Evolutionary conservation across 352 stramenopile species (phyloP).

Genomic region (Globisporangium apiculatum): DNA sequence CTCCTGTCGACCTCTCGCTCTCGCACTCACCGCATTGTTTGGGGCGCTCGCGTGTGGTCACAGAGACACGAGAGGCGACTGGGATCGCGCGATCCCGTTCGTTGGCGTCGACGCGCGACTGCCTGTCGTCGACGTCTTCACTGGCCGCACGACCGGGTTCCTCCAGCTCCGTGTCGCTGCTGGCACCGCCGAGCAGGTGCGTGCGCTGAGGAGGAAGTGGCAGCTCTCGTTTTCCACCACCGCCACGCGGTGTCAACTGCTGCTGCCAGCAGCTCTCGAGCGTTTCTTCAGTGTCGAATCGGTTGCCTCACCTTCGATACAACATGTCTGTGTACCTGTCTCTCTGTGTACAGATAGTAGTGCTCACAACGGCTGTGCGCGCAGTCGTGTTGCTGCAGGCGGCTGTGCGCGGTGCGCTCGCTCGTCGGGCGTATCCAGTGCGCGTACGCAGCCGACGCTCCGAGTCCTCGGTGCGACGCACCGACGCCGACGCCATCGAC

Average conservation of each 20-base stretch:
- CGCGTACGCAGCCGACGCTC: no score
- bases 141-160: conserved; percentile 20
- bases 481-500: background rate
- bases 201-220: background rate
- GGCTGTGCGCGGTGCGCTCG: conserved; percentile 20
- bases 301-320: background rate
- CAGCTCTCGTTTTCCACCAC: no score
- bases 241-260: no score
- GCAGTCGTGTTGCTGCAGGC: conserved; percentile 29
- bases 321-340: background rate
- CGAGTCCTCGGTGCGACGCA: background rate
- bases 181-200: conserved; percentile 51
- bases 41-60: no score
- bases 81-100: conserved; percentile 16
- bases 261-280: background rate
- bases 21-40: no score
- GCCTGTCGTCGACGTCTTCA: conserved; percentile 39
- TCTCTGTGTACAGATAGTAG: conserved; percentile 17
- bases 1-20: no score
- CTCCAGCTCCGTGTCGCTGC: conserved; percentile 28
- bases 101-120: conserved; percentile 25
- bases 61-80: conserved; percentile 2
- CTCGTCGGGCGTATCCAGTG: conserved; percentile 3
- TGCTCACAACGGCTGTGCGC: conserved; percentile 18
- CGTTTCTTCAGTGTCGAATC: background rate